Conservation (phyloP, 805 yeast genomes). For the Myxozyma udenii region DNA sequence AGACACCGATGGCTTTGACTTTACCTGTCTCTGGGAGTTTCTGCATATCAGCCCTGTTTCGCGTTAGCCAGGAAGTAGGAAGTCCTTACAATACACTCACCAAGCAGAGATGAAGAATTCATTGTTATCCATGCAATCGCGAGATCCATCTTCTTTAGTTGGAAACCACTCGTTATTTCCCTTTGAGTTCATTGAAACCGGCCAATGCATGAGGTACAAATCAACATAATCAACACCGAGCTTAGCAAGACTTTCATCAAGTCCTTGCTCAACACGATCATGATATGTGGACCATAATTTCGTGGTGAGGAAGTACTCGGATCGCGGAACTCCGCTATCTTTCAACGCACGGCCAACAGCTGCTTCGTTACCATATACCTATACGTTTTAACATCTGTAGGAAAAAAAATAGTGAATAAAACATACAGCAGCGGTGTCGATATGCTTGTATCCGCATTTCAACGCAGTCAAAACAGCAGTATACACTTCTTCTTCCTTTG, state of each 20-base stretch:
- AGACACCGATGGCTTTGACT: conserved; percentile 70
- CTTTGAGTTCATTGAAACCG: conserved; percentile 50
- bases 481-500: conserved; percentile 51
- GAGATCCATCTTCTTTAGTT: conserved; percentile 40
- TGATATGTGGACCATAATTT: conserved; percentile 43
- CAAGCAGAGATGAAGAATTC: conserved; percentile 54
- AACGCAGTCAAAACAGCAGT: conserved; percentile 53
- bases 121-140: conserved; percentile 37
- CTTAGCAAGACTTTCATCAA: conserved; percentile 57
- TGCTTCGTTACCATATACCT: conserved; percentile 58
- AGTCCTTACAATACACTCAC: no score
- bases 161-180: conserved; percentile 44
- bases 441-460: conserved; percentile 65
- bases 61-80: no score
- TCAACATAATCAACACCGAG: conserved; percentile 75
- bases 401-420: conserved; percentile 25
- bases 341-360: conserved; percentile 52
- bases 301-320: conserved; percentile 45
- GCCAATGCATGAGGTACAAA: conserved; percentile 81
- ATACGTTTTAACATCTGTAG: not conserved
- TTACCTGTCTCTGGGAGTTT: conserved; percentile 51
- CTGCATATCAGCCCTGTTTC: conserved; percentile 46
- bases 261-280: conserved; percentile 47
- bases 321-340: conserved; percentile 50
- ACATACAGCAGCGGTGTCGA: conserved; percentile 61